Conservation (phyloP, 768 basidiomycete genomes). For the Pleurotus pulmonarius region DNA sequence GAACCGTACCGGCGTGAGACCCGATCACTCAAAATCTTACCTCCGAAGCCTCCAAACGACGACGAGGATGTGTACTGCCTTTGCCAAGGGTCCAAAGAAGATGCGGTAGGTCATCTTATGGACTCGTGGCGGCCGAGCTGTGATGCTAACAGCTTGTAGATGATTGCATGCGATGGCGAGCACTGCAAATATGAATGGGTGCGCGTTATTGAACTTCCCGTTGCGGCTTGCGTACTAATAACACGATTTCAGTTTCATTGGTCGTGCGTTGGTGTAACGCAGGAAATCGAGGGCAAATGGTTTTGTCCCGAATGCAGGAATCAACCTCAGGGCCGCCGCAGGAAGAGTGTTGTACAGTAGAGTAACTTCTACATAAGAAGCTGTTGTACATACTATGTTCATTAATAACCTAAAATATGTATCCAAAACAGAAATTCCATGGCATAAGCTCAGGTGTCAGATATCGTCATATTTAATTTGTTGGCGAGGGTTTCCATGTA, state of each 20-base stretch:
- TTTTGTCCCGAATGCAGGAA: conserved; percentile 63
- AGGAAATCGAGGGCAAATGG: conserved; percentile 63
- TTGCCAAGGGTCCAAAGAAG: background rate
- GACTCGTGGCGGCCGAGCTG: background rate
- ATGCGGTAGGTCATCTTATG: background rate
- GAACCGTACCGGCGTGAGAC: background rate
- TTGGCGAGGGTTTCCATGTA: conserved; percentile 87
- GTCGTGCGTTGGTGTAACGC: conserved; percentile 57
- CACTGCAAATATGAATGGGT: conserved; percentile 83
- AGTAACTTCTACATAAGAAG: no score
- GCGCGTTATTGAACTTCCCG: conserved; percentile 12
- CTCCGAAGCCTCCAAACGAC: background rate
- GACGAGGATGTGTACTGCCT: background rate
- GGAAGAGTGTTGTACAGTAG: no score
- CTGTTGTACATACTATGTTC: no score
- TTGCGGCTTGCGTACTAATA: background rate
- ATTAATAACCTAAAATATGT: no score
- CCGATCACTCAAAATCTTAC: conserved; percentile 5
- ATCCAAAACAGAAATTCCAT: no score
- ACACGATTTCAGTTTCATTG: conserved; percentile 59
- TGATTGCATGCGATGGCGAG: conserved; percentile 82
- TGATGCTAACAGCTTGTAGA: conserved; percentile 36
- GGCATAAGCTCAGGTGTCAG: background rate
- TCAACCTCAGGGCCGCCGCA: no score
- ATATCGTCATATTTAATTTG: conserved; percentile 59